Evolutionary conservation across 2,329 filamentous ascomycete species (phyloP).

Genomic region (Colletotrichum trifolii): DNA sequence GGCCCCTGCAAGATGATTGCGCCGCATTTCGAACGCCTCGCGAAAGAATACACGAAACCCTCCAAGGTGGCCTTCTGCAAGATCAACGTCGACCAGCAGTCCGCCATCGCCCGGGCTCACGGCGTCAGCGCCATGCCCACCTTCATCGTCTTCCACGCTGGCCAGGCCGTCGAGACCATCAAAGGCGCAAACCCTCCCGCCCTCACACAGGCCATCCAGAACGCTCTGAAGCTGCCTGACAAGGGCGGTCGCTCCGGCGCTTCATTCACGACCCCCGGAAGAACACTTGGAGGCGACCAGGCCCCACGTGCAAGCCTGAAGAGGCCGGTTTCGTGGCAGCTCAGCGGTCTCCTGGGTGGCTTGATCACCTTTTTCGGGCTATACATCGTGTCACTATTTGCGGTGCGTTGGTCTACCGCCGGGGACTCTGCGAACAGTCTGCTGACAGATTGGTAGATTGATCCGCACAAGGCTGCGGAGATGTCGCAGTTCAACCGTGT

Average conservation of each 20-base stretch:
- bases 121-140: constrained; percentile 91
- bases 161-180: constrained; percentile 78
- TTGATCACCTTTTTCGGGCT: constrained; percentile 68
- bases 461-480: constrained; percentile 71
- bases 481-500: constrained; percentile 68
- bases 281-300: constrained; percentile 63
- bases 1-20: constrained; percentile 93
- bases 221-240: constrained; percentile 67
- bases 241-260: constrained; percentile 55
- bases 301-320: constrained; percentile 35
- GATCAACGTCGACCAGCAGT: constrained; percentile 88
- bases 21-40: constrained; percentile 87
- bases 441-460: constrained; percentile 56
- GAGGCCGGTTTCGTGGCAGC: constrained; percentile 43
- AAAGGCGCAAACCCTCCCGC: constrained; percentile 82
- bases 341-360: constrained; percentile 59
- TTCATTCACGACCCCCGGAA: constrained; percentile 65
- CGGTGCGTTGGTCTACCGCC: constrained; percentile 54
- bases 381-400: constrained; percentile 71
- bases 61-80: constrained; percentile 90
- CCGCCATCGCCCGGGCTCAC: constrained; percentile 80
- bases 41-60: constrained; percentile 81
- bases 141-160: constrained; percentile 89
- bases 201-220: constrained; percentile 81
- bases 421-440: constrained; percentile 2